Evolutionary conservation across 805 yeast species (phyloP).

Genomic region (Zygoascus flipseniorum): DNA sequence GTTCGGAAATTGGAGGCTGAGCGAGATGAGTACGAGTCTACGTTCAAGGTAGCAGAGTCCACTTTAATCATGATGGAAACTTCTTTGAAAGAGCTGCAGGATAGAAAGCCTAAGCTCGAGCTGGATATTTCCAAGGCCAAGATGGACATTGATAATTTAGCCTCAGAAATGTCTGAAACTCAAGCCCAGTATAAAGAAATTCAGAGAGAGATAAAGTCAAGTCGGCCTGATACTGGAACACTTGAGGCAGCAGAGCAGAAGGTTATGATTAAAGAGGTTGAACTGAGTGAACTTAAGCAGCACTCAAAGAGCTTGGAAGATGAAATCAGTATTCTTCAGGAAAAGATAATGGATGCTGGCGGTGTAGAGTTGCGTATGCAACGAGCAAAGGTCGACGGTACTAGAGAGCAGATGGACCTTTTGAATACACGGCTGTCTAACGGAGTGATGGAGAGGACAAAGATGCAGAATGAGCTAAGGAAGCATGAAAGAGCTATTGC

Average conservation of each 20-base stretch:
- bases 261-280: constrained; percentile 30
- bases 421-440: constrained; percentile 47
- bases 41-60: constrained; percentile 35
- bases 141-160: constrained; percentile 57
- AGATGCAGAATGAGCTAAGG: constrained; percentile 54
- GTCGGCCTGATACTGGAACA: constrained; percentile 24
- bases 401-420: constrained; percentile 56
- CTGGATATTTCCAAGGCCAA: constrained; percentile 46
- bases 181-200: constrained; percentile 34
- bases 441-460: constrained; percentile 48
- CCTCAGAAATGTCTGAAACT: constrained; percentile 44
- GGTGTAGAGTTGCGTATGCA: constrained; percentile 78
- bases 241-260: constrained; percentile 31
- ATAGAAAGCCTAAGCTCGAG: constrained; percentile 64
- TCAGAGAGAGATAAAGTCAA: constrained; percentile 14
- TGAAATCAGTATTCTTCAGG: constrained; percentile 55
- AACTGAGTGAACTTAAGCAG: constrained; percentile 38
- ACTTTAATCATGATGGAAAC: constrained; percentile 52
- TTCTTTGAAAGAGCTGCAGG: constrained; percentile 49
- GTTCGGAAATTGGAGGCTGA: constrained; percentile 46
- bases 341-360: constrained; percentile 80
- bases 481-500: constrained; percentile 42
- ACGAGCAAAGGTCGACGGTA: constrained; percentile 71
- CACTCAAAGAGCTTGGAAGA: constrained; percentile 49
- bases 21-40: constrained; percentile 43